Conservation (phyloP, 441 rosid genomes). For the Eruca vesicaria region DNA sequence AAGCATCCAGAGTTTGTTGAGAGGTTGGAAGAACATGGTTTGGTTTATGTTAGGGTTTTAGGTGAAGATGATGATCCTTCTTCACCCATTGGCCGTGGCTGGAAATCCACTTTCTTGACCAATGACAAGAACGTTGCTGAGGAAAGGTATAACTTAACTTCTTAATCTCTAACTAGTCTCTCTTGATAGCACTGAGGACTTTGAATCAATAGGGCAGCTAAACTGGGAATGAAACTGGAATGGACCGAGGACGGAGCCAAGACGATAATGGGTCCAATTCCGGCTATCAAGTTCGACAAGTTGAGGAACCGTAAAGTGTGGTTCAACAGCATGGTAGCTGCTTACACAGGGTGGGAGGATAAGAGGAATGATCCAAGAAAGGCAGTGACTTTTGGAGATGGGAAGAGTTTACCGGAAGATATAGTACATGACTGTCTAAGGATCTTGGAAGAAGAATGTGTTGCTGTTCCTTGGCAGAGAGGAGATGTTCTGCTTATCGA, state of each 20-base stretch:
- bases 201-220: slow-evolving; percentile 64
- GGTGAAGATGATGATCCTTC: slow-evolving; percentile 88
- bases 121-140: slow-evolving; percentile 66
- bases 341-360: slow-evolving; percentile 88
- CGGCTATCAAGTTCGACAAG: slow-evolving; percentile 61
- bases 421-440: slow-evolving; percentile 56
- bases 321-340: slow-evolving; percentile 95
- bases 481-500: slow-evolving; percentile 80
- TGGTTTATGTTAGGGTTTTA: slow-evolving; percentile 64
- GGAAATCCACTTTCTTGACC: slow-evolving; percentile 93
- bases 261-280: slow-evolving; percentile 81
- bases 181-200: too few species aligned
- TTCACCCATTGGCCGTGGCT: slow-evolving; percentile 91
- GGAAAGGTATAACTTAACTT: slow-evolving; percentile 52
- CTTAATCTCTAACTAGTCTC: not conserved
- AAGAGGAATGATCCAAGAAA: slow-evolving; percentile 68
- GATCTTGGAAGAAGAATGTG: slow-evolving; percentile 76
- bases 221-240: slow-evolving; percentile 75
- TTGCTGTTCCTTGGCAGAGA: slow-evolving; percentile 78
- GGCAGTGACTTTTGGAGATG: slow-evolving; percentile 78
- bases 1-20: slow-evolving; percentile 65
- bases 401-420: slow-evolving; percentile 59
- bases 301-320: slow-evolving; percentile 73
- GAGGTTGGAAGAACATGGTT: slow-evolving; percentile 63
- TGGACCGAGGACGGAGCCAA: slow-evolving; percentile 76